Evolutionary conservation across 2,329 filamentous ascomycete genomes (phyloP).

Genomic region (Ascochyta koolunga): DNA sequence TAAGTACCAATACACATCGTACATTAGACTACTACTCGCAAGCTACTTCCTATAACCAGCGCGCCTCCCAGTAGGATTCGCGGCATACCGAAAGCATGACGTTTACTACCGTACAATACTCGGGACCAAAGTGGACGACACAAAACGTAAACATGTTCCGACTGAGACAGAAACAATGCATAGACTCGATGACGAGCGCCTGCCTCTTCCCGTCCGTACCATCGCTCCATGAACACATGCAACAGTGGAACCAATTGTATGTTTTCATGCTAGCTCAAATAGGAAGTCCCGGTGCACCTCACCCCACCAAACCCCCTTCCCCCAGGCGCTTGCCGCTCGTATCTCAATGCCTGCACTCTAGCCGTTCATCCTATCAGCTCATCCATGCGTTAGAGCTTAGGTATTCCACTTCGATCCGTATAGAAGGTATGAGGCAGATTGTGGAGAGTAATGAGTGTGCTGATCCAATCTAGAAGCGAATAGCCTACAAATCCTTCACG

Average conservation of each 20-base stretch:
- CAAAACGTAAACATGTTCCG: constrained; percentile 17
- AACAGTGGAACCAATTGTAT: constrained; percentile 8
- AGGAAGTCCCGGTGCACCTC: constrained; percentile 24
- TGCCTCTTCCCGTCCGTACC: constrained; percentile 21
- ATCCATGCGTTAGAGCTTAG: constrained; percentile 10
- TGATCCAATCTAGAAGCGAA: constrained; percentile 15
- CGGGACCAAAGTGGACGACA: constrained; percentile 11
- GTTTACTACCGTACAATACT: constrained; percentile 16
- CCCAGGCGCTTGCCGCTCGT: constrained; percentile 21
- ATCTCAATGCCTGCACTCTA: constrained; percentile 22
- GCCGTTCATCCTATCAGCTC: constrained; percentile 26
- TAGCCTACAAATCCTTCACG: constrained; percentile 1
- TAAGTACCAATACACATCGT: not conserved
- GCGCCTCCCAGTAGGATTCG: not conserved
- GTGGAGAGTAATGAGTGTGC: constrained; percentile 16
- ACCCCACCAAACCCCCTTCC: constrained; percentile 9
- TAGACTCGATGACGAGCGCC: constrained; percentile 31
- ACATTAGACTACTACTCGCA: not conserved
- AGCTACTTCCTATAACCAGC: constrained; percentile 1
- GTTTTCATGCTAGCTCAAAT: constrained; percentile 11
- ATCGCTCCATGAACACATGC: constrained; percentile 17
- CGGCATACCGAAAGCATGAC: constrained; percentile 18
- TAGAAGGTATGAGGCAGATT: constrained; percentile 10
- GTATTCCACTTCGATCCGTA: constrained; percentile 3
- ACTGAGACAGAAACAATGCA: constrained; percentile 23